phyloP scores from a whole-genome alignment of 2,329 filamentous ascomycete species.

The Fusarium tanahbumbuense region DNA sequence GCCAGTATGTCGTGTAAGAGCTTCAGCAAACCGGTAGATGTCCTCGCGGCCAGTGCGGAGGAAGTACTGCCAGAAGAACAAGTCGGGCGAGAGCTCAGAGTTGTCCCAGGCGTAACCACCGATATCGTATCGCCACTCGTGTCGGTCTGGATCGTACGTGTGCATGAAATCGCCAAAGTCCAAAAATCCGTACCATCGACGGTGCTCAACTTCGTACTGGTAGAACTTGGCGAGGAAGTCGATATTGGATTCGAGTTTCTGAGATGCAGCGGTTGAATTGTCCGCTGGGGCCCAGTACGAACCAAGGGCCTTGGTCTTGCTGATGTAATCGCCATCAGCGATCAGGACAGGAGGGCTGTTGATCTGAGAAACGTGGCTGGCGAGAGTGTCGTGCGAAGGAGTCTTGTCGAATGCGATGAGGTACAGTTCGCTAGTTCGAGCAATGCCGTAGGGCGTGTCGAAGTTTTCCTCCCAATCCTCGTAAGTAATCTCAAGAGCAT shows the following conservation, averaged over 20 bases:
- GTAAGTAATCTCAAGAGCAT: slow-evolving; percentile 71
- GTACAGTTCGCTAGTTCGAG: slow-evolving; percentile 67
- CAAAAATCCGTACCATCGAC: slow-evolving; percentile 72
- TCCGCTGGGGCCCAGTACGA: slow-evolving; percentile 64
- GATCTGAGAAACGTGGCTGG: slow-evolving; percentile 57
- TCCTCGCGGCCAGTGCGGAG: slow-evolving; percentile 68
- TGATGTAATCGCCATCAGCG: slow-evolving; percentile 61
- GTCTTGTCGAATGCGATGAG: slow-evolving; percentile 65
- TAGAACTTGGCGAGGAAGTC: slow-evolving; percentile 69
- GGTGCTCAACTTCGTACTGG: slow-evolving; percentile 64
- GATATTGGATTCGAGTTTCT: slow-evolving; percentile 63
- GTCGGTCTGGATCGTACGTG: slow-evolving; percentile 68
- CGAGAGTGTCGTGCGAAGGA: slow-evolving; percentile 60
- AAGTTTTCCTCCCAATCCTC: slow-evolving; percentile 70
- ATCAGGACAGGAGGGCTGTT: slow-evolving; percentile 65
- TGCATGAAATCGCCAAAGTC: slow-evolving; percentile 73
- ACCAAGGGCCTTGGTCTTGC: slow-evolving; percentile 64
- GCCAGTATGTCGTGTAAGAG: slow-evolving; percentile 67
- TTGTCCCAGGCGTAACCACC: slow-evolving; percentile 75
- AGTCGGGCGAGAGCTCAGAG: slow-evolving; percentile 70
- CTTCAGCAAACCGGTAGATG: slow-evolving; percentile 69
- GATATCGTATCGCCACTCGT: slow-evolving; percentile 71
- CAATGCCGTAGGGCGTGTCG: slow-evolving; percentile 68
- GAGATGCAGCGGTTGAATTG: slow-evolving; percentile 33
- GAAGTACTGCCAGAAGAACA: slow-evolving; percentile 73